Evolutionary conservation across 768 basidiomycete genomes (phyloP).

Genomic region (Sutorius australiensis): DNA sequence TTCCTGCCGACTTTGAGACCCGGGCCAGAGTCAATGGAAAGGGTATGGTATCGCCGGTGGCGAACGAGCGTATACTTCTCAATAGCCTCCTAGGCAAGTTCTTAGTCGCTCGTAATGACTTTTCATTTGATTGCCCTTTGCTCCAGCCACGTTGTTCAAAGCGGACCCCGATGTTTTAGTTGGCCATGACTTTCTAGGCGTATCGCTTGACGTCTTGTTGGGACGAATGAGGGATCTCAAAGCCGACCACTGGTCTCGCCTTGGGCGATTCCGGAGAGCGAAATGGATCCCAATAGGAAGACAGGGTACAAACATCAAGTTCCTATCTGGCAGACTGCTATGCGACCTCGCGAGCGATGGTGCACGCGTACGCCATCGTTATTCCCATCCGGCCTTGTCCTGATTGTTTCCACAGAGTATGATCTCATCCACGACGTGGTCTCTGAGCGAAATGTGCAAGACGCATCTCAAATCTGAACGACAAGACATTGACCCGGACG

Average conservation of each 20-base stretch:
- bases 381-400: neutral
- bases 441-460: conserved; percentile 92
- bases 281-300: conserved; percentile 80
- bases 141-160: conserved; percentile 67
- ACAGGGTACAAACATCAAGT: conserved; percentile 79
- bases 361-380: conserved; percentile 61
- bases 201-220: conserved; percentile 84
- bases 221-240: conserved; percentile 89
- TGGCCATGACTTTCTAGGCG: conserved; percentile 91
- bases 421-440: conserved; percentile 98
- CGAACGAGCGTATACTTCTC: conserved; percentile 82
- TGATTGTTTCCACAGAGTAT: conserved; percentile 57
- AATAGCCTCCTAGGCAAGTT: conserved; percentile 69
- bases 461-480: conserved; percentile 83
- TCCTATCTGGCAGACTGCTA: conserved; percentile 80
- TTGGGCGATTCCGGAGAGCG: conserved; percentile 83
- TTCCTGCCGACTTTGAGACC: conserved; percentile 80
- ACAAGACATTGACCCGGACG: conserved; percentile 95
- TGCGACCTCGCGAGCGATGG: conserved; percentile 95
- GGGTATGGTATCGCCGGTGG: conserved; percentile 67
- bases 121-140: neutral
- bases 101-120: neutral
- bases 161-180: conserved; percentile 93
- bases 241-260: conserved; percentile 89
- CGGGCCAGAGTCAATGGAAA: conserved; percentile 60